Percentiles rank a stretch among this genome's conserved stretches.
Conservation (phyloP, 352 stramenopile species). For the Pythium insidiosum region DNA sequence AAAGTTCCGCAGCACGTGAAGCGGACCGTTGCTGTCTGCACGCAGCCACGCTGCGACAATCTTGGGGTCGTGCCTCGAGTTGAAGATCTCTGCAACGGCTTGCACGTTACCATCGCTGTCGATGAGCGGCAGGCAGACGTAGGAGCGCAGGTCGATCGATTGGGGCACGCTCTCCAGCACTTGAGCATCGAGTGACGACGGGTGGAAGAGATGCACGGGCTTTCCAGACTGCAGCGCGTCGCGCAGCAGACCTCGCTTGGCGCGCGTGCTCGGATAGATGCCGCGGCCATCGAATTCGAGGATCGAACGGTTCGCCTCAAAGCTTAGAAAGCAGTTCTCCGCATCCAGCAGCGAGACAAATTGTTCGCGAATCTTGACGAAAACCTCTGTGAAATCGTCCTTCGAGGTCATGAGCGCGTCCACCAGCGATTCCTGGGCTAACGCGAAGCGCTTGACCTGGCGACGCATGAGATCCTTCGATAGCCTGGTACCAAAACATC, state of each 20-base stretch:
- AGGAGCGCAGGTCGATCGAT: constrained; percentile 44
- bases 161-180: constrained; percentile 18
- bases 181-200: constrained; percentile 12
- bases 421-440: constrained; percentile 40
- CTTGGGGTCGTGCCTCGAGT: constrained; percentile 36
- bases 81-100: constrained; percentile 63
- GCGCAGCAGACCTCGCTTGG: constrained; percentile 15
- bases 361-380: constrained; percentile 51
- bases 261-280: constrained; percentile 31
- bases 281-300: constrained; percentile 52
- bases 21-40: constrained; percentile 23
- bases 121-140: constrained; percentile 62
- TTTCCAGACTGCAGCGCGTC: constrained; percentile 20
- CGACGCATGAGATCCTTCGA: constrained; percentile 34
- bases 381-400: constrained; percentile 40
- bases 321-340: constrained; percentile 51
- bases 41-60: constrained; percentile 37
- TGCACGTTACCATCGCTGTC: constrained; percentile 40
- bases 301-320: constrained; percentile 38
- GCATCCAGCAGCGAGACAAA: constrained; percentile 54
- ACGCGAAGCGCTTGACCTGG: constrained; percentile 39
- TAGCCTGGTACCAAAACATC: constrained; percentile 16
- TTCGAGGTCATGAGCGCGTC: constrained; percentile 33
- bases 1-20: constrained; percentile 55
- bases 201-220: constrained; percentile 24